phyloP scores from a whole-genome alignment of 2,329 filamentous ascomycete genomes.

The Claviceps sp. region DNA sequence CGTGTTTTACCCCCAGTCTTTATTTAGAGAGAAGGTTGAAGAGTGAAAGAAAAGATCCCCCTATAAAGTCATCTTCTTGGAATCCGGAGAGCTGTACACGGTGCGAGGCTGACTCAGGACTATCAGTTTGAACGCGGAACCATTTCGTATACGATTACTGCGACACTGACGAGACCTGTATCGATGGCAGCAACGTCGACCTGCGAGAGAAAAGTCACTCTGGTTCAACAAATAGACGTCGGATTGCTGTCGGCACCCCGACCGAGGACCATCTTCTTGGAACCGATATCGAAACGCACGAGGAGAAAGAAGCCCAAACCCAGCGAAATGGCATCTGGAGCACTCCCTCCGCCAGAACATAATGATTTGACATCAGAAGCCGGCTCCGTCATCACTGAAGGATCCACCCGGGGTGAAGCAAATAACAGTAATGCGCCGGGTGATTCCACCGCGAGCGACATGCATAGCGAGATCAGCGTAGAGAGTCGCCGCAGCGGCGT shows the following conservation, averaged over 20 bases:
- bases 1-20: conserved; percentile 19
- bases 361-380: conserved; percentile 22
- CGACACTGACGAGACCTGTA: conserved; percentile 78
- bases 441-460: conserved; percentile 30
- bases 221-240: conserved; percentile 77
- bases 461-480: conserved; percentile 55
- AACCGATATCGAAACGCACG: conserved; percentile 64
- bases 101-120: neutral
- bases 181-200: conserved; percentile 68
- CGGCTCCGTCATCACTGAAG: conserved; percentile 24
- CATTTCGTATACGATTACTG: conserved; percentile 80
- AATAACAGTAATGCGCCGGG: conserved; percentile 21
- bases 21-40: too few species aligned
- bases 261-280: conserved; percentile 71
- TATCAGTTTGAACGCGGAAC: conserved; percentile 84
- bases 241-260: conserved; percentile 61
- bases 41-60: too few species aligned
- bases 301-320: conserved; percentile 45
- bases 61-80: too few species aligned
- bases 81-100: too few species aligned
- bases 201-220: conserved; percentile 67
- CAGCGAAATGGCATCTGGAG: conserved; percentile 27
- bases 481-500: conserved; percentile 60
- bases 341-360: conserved; percentile 26
- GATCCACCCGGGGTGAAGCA: conserved; percentile 21